phyloP scores from a whole-genome alignment of 208 protist species.

The Leishmania lainsoni region DNA sequence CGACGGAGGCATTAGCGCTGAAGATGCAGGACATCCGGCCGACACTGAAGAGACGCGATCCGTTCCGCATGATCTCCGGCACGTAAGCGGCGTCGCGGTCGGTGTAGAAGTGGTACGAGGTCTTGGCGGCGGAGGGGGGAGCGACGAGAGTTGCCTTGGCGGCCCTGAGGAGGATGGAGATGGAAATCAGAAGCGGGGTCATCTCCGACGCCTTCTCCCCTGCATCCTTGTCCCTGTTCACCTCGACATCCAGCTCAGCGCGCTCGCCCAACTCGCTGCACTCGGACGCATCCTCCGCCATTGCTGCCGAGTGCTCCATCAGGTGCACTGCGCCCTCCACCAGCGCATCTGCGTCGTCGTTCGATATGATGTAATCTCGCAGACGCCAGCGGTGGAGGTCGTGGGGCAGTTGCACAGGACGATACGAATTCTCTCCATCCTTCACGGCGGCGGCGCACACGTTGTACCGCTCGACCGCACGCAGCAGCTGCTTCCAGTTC shows the following conservation, averaged over 20 bases:
- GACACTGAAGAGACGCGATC: constrained; percentile 71
- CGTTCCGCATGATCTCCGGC: constrained; percentile 64
- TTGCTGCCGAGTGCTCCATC: constrained; percentile 23
- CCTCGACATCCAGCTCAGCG: background rate
- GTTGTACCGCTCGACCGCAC: constrained; percentile 62
- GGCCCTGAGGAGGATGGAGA: constrained; percentile 48
- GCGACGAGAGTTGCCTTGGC: constrained; percentile 36
- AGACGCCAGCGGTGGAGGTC: constrained; percentile 77
- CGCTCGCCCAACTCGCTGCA: background rate
- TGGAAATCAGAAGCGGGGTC: constrained; percentile 23
- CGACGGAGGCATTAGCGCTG: background rate
- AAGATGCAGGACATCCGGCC: constrained; percentile 33
- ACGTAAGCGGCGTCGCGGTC: constrained; percentile 77
- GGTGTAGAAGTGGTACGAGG: constrained; percentile 63
- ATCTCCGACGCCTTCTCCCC: background rate
- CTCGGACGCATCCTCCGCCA: constrained; percentile 1
- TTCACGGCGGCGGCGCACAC: background rate
- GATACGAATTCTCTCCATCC: background rate
- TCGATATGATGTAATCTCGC: constrained; percentile 46
- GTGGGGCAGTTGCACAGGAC: constrained; percentile 39
- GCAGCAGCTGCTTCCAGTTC: constrained; percentile 85
- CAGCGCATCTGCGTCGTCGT: constrained; percentile 57
- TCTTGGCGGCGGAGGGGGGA: constrained; percentile 28
- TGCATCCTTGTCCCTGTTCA: background rate
- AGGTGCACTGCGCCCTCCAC: constrained; percentile 49